A percentile compares a stretch with the other conserved stretches of the same genome.
phyloP scores from a whole-genome alignment of 208 protist species.

The Trypanosoma cruzi region DNA sequence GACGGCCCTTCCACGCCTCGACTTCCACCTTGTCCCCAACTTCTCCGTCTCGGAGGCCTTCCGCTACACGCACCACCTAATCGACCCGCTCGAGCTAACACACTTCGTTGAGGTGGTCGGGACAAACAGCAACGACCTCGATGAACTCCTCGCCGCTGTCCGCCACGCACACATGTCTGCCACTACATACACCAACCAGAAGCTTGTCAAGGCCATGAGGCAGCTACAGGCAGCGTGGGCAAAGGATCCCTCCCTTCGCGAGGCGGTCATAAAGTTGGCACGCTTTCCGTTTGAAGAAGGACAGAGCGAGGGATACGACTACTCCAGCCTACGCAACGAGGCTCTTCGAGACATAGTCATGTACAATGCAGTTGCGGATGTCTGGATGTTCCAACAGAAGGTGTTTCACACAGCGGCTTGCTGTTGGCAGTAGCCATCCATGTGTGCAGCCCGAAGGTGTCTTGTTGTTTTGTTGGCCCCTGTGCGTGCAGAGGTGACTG shows the following conservation, averaged over 20 bases:
- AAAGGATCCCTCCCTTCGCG: conserved; percentile 37
- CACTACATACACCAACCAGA: conserved; percentile 73
- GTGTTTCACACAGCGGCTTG: conserved; percentile 72
- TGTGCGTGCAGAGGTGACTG: background rate
- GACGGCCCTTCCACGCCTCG: conserved; percentile 64
- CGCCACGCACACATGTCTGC: conserved; percentile 55
- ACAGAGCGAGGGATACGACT: conserved; percentile 66
- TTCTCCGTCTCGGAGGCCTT: conserved; percentile 67
- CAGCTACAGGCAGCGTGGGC: conserved; percentile 64
- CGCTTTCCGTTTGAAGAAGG: conserved; percentile 74
- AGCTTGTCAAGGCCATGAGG: conserved; percentile 82
- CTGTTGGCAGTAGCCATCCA: conserved; percentile 46
- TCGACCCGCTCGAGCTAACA: conserved; percentile 62
- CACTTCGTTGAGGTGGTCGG: conserved; percentile 80
- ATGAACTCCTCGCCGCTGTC: conserved; percentile 76
- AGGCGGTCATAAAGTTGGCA: conserved; percentile 60
- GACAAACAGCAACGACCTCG: conserved; percentile 81
- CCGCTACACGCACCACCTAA: conserved; percentile 73
- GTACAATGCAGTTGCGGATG: conserved; percentile 78
- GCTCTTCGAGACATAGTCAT: conserved; percentile 70
- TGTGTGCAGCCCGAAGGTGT: background rate
- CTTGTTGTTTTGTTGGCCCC: background rate
- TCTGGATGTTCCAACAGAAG: conserved; percentile 71
- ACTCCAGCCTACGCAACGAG: conserved; percentile 56
- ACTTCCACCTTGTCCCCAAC: conserved; percentile 79